Evolutionary conservation across 371 early-diverging fungal species (phyloP), one percentile per base, ranked within the genome.

Genomic region (Thermomucor indicae-seudaticae): DNA sequence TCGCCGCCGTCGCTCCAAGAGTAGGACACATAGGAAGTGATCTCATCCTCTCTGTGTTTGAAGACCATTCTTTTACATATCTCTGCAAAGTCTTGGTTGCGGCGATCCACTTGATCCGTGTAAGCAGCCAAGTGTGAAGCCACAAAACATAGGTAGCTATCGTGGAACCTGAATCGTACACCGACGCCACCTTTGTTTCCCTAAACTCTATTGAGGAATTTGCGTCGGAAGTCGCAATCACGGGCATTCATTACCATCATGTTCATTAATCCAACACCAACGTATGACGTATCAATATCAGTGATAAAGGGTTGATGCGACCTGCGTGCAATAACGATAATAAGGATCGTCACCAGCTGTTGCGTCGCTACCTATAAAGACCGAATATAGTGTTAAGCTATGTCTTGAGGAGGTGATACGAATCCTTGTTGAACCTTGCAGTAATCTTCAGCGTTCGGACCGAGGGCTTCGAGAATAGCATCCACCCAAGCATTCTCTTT

Each of bases 181-280:
- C 85, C 84, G 3, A 91, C 86, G 2, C 88, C 94, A 22, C 98
- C 98, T 75, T 97, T 97, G 68, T 97, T 97, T 12, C 95, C 97
- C 85, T 90, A 52, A 3, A 20, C n/a, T n/a, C n/a, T 25, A 17
- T 47, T 14, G 39, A 19, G 31, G 6, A 3, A 42, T 41, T 40
- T 43, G 3, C 22, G 23, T 23, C 32, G 29, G 2, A 44, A 17
- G 25, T n/a, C 38, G 6, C n/a, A 23, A 29, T 16, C 23, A 10
- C 14, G 40, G 4, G 14, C 20, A 44, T 44, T n/a, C n/a, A 54
- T 58, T 78, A 83, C 86, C 69, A 94, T 85, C 56, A 90, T 61
- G 10, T 88, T 89, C 87, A 91, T 85, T 34, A 89, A 64, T 1
- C 92, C 92, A 22, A 86, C 82, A 19, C 89, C 92, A 14, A 79